phyloP scores from a whole-genome alignment of 2,329 filamentous ascomycete genomes.

The Nothophaeocryptopus gaeumannii region DNA sequence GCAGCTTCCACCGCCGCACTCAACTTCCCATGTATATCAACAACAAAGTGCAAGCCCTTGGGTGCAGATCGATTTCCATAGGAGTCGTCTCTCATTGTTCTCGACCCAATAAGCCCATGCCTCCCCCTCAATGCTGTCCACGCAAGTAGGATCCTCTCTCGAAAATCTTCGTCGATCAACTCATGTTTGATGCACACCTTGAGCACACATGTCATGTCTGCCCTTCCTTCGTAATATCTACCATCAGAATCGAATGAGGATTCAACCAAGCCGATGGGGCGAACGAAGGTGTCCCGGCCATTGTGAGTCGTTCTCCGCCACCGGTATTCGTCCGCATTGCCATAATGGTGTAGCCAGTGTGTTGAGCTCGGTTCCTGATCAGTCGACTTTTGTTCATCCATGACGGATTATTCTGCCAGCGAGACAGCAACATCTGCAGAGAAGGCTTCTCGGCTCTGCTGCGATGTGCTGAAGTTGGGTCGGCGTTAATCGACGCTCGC shows the following conservation, averaged over 20 bases:
- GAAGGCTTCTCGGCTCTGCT: too few species aligned
- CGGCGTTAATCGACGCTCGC: too few species aligned
- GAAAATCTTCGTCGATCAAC: conserved; percentile 33
- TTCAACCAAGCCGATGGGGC: conserved; percentile 46
- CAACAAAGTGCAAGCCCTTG: conserved; percentile 33
- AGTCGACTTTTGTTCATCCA: too few species aligned
- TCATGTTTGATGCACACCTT: conserved; percentile 37
- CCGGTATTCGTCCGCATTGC: conserved; percentile 35
- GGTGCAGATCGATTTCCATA: conserved; percentile 13
- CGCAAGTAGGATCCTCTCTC: conserved; percentile 37
- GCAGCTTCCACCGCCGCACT: conserved; percentile 35
- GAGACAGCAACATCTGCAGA: too few species aligned
- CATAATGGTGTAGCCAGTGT: conserved; percentile 44
- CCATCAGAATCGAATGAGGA: conserved; percentile 47
- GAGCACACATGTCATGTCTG: conserved; percentile 43
- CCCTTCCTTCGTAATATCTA: conserved; percentile 43
- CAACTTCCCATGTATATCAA: conserved; percentile 33
- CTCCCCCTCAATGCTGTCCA: conserved; percentile 37
- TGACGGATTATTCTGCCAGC: too few species aligned
- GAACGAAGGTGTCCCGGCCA: conserved; percentile 30
- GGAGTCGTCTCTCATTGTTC: conserved; percentile 19
- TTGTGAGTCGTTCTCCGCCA: conserved; percentile 33
- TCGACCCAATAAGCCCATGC: conserved; percentile 9
- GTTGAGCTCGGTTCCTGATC: too few species aligned
- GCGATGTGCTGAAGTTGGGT: too few species aligned